These are phyloP conservation scores for Leccinum pellstonianum DNA, from an alignment of 768 basidiomycete genomes.

Conservation along the genomic window DNA sequence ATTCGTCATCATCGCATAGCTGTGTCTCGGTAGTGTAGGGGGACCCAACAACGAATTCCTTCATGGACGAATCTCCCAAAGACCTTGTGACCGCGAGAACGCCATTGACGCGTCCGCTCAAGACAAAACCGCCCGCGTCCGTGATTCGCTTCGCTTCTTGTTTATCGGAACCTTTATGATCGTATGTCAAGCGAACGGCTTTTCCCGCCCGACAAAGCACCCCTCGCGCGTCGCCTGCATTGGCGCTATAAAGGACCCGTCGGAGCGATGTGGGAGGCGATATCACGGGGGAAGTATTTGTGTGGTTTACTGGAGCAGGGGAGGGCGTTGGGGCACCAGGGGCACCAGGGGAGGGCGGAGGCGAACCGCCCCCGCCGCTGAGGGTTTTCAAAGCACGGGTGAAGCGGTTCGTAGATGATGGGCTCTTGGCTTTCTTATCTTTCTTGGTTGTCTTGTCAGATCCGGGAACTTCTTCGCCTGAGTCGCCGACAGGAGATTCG, in stretches of 20 bases:
- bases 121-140: constrained; percentile 97
- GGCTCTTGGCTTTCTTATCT: constrained; percentile 42
- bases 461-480: constrained; percentile 34
- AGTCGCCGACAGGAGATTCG: constrained; percentile 47
- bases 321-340: constrained; percentile 7
- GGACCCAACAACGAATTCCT: constrained; percentile 97
- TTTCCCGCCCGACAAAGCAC: constrained; percentile 90
- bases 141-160: constrained; percentile 97
- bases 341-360: constrained; percentile 13
- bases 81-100: constrained; percentile 95
- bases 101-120: constrained; percentile 98
- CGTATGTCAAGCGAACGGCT: constrained; percentile 93
- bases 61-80: constrained; percentile 97
- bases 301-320: constrained; percentile 32
- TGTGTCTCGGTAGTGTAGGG: constrained; percentile 99
- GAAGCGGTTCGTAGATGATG: constrained; percentile 46
- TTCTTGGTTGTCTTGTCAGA: constrained; percentile 37
- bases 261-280: constrained; percentile 50
- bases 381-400: constrained; percentile 56
- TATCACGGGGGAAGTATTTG: constrained; percentile 31
- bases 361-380: constrained; percentile 33
- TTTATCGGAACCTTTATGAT: constrained; percentile 96
- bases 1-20: constrained; percentile 88
- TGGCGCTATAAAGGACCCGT: constrained; percentile 90
- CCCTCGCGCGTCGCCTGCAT: constrained; percentile 94